Evolutionary conservation across 345 rosid species (phyloP).

Genomic region (Garcia nutans): DNA sequence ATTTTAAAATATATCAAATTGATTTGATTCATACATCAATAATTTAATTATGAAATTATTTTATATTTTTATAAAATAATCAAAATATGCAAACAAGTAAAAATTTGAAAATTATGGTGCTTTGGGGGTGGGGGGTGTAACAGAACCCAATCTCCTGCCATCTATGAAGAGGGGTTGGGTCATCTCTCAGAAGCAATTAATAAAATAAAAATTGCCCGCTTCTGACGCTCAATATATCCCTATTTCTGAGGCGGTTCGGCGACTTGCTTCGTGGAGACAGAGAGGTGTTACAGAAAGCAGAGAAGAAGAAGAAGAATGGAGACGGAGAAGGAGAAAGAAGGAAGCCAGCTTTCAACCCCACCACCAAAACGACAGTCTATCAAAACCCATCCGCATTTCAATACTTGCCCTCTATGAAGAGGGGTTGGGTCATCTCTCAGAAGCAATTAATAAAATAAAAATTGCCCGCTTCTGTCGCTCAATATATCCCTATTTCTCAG

Average conservation of each 20-base stretch:
- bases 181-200: background rate
- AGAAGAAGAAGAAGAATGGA: background rate
- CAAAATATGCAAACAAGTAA: too few species aligned
- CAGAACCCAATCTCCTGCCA: background rate
- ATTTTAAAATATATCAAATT: too few species aligned
- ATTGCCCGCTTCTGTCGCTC: background rate
- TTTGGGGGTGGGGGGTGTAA: too few species aligned
- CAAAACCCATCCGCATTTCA: conserved; percentile 44
- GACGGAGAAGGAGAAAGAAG: background rate
- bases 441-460: too few species aligned
- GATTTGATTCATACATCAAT: too few species aligned
- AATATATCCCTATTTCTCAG: background rate
- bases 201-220: too few species aligned
- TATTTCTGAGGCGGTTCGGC: background rate
- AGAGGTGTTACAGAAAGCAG: background rate
- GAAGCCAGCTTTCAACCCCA: background rate
- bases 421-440: too few species aligned
- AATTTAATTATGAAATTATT: too few species aligned
- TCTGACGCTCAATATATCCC: background rate
- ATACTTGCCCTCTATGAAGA: conserved; percentile 51
- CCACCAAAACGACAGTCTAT: conserved; percentile 37
- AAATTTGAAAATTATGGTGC: too few species aligned
- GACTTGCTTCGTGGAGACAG: background rate
- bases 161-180: too few species aligned
- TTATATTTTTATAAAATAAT: too few species aligned